Evolutionary conservation across 129 eudicot species (phyloP).

Genomic region (Lactuca sativa): DNA sequence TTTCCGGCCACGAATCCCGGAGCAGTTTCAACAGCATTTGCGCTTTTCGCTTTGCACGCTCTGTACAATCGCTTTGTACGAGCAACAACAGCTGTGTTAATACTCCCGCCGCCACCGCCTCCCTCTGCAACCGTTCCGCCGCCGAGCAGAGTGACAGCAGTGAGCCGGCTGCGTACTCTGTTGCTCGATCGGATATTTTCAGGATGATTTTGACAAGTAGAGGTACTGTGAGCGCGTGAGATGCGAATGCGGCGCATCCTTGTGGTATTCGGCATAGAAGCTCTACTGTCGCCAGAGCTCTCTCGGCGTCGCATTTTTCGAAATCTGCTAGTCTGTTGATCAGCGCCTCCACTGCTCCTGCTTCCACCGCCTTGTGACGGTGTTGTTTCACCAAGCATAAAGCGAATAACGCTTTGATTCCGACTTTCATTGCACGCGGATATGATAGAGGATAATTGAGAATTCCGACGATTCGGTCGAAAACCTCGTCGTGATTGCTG

Average conservation of each 20-base stretch:
- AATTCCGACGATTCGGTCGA: slow-evolving; percentile 56
- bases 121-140: slow-evolving; percentile 62
- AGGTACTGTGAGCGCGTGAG: slow-evolving; percentile 79
- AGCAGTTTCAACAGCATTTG: slow-evolving; percentile 85
- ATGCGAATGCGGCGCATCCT: slow-evolving; percentile 72
- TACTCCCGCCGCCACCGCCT: slow-evolving; percentile 90
- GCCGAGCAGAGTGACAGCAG: slow-evolving; percentile 66
- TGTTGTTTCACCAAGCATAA: slow-evolving; percentile 76
- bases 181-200: slow-evolving; percentile 80
- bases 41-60: slow-evolving; percentile 87
- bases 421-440: slow-evolving; percentile 77
- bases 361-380: slow-evolving; percentile 81
- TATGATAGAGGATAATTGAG: slow-evolving; percentile 53
- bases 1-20: slow-evolving; percentile 87
- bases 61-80: slow-evolving; percentile 95
- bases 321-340: slow-evolving; percentile 60
- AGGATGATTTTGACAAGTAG: slow-evolving; percentile 64
- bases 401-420: slow-evolving; percentile 78
- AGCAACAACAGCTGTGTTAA: slow-evolving; percentile 75
- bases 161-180: slow-evolving; percentile 95
- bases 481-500: slow-evolving; percentile 56
- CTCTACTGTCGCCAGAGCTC: slow-evolving; percentile 91
- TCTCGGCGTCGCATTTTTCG: slow-evolving; percentile 87
- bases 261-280: slow-evolving; percentile 70
- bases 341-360: slow-evolving; percentile 78